Conservation (phyloP, 2,329 filamentous ascomycete genomes). For the Aquanectria penicillioides region DNA sequence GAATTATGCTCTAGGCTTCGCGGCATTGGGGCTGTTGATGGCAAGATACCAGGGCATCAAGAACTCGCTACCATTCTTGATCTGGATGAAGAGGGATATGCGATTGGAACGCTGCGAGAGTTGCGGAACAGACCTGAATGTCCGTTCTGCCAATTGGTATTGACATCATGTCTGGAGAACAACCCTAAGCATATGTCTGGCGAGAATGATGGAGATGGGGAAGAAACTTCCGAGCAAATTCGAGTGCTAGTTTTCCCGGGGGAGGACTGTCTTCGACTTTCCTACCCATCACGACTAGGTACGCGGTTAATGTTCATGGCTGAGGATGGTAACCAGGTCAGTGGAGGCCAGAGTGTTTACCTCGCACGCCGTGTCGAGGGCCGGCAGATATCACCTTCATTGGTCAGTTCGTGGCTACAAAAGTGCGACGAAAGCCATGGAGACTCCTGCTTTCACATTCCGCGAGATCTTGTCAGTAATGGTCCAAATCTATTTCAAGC, state of each 20-base stretch:
- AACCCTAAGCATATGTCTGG: too few species aligned
- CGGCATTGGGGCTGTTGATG: neutral
- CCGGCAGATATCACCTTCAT: neutral
- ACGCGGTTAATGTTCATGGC: constrained; percentile 12
- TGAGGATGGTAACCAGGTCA: neutral
- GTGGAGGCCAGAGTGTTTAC: neutral
- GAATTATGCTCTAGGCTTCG: constrained; percentile 1
- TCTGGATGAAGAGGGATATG: neutral
- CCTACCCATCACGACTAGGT: neutral
- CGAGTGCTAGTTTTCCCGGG: neutral
- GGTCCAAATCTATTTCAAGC: too few species aligned
- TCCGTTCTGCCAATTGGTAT: neutral
- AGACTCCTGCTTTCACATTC: constrained; percentile 11
- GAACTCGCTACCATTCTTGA: neutral
- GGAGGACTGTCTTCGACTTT: constrained; percentile 7
- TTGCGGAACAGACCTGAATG: neutral
- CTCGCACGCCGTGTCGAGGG: neutral
- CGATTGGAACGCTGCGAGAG: neutral
- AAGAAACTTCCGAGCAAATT: neutral
- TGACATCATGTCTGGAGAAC: neutral
- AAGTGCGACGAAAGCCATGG: constrained; percentile 10
- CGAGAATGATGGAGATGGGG: too few species aligned
- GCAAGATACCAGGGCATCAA: neutral
- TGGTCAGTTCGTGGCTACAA: constrained; percentile 8
- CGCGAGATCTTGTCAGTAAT: constrained; percentile 1